A percentile compares a stretch with the other conserved stretches of the same genome.
Evolutionary conservation across 148 eudicot species (phyloP).

Genomic region (Fagopyrum tataricum): DNA sequence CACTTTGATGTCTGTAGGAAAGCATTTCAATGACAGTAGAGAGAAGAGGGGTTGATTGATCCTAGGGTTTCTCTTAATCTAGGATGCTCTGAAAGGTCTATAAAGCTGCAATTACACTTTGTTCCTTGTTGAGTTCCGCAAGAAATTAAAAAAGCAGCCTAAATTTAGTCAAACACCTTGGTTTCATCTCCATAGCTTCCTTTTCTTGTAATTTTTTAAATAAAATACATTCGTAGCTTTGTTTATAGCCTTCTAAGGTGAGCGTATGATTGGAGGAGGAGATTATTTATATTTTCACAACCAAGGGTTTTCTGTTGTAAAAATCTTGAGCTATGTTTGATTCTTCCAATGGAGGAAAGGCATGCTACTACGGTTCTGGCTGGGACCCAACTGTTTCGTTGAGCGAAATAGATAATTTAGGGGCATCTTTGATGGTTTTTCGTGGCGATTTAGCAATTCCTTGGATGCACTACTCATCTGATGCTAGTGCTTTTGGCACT

Average conservation of each 20-base stretch:
- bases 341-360: slow-evolving; percentile 5
- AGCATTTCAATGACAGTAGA: not conserved
- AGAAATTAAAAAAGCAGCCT: slow-evolving; percentile 14
- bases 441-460: not conserved
- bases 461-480: slow-evolving; percentile 11
- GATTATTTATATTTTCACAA: not conserved
- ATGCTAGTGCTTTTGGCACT: not conserved
- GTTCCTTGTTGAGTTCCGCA: slow-evolving; percentile 21
- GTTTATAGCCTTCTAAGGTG: slow-evolving; percentile 9
- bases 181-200: slow-evolving; percentile 10
- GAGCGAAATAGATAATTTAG: slow-evolving; percentile 2
- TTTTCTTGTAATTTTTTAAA: not conserved
- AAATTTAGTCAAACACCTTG: slow-evolving; percentile 13
- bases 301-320: not conserved
- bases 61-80: slow-evolving; percentile 4
- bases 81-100: slow-evolving; percentile 15
- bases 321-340: not conserved
- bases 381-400: not conserved
- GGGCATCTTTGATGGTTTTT: not conserved
- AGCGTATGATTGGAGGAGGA: slow-evolving; percentile 12
- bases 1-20: slow-evolving; percentile 14
- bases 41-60: not conserved
- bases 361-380: not conserved
- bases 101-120: slow-evolving; percentile 26
- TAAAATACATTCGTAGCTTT: not conserved